These are phyloP conservation scores for Vitis cinerea DNA, from an alignment of 164 flowering plant species.

Conservation along the genomic window DNA sequence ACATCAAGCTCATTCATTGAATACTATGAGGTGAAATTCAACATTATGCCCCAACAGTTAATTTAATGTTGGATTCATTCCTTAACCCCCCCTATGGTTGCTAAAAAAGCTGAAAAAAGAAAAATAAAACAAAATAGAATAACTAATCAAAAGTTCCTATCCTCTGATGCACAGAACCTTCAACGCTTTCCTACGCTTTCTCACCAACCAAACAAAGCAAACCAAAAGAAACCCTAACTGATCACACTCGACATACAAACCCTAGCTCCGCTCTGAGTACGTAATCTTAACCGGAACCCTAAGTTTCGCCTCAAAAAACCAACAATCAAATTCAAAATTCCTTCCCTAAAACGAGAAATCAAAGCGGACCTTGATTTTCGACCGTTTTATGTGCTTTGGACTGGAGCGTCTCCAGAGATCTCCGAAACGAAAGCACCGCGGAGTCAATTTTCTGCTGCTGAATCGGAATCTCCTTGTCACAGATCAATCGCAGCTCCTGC, in stretches of 20 bases:
- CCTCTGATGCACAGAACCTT: too few relatives aligned
- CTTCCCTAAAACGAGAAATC: slow-evolving; percentile 1
- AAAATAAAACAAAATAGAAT: neutral
- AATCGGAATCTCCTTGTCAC: slow-evolving; percentile 39
- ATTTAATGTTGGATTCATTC: neutral
- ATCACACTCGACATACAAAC: too few relatives aligned
- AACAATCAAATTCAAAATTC: too few relatives aligned
- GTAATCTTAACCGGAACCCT: too few relatives aligned
- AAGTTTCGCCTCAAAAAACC: too few relatives aligned
- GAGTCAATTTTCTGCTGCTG: slow-evolving; percentile 39
- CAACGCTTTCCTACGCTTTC: too few relatives aligned
- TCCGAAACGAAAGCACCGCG: slow-evolving; percentile 21
- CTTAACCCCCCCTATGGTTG: neutral
- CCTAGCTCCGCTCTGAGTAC: too few relatives aligned
- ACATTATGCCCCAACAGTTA: neutral
- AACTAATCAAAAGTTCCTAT: too few relatives aligned
- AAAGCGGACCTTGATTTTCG: slow-evolving; percentile 42
- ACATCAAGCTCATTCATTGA: neutral
- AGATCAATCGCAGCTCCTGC: slow-evolving; percentile 43
- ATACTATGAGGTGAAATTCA: too few relatives aligned
- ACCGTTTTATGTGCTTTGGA: slow-evolving; percentile 34
- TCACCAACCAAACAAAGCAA: too few relatives aligned
- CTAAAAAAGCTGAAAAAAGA: neutral
- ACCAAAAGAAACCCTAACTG: too few relatives aligned
- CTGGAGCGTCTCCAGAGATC: slow-evolving; percentile 31